Base-by-base conservation (phyloP, 148 eudicot genomes). In the Hydrangea macrophylla region DNA sequence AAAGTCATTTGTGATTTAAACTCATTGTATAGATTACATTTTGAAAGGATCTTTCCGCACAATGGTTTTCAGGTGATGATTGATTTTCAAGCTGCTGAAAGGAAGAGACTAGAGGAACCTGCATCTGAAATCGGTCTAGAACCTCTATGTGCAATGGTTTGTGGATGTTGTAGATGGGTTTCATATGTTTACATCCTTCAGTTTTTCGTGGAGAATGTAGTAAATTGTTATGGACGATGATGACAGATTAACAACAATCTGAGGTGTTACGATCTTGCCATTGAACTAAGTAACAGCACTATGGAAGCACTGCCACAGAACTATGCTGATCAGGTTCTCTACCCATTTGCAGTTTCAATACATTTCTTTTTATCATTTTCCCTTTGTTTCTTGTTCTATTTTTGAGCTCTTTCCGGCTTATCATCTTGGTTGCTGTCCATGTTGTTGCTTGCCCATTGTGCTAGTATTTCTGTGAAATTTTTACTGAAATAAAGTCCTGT, bases 291-390 rank as follows among this genome's bases (percentile, higher is more conserved):
- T 77, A 86, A 75, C 67, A 94, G 97, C 80, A 90, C 96, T 24
- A 65, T 90, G 37, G 98, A 94, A 87, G 89, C 98, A 72, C 91
- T 94, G 64, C 88, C 98, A 12, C 84, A 73, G 65, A 88, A 78
- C 80, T 90, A 94, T 83, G 95, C 98, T 63, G 98, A 90, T 65
- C 97, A 94, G 97, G 98, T 92, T 42, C n/a, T n/a, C n/a, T n/a
- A n/a, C n/a, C n/a, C n/a, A n/a, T n/a, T n/a, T n/a, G n/a, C n/a
- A n/a, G n/a, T n/a, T n/a, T n/a, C n/a, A n/a, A n/a, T n/a, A n/a
- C n/a, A n/a, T n/a, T n/a, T n/a, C n/a, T n/a, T n/a, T n/a, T n/a
- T n/a, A n/a, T n/a, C n/a, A n/a, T n/a, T n/a, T n/a, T n/a, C n/a
- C n/a, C n/a, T n/a, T n/a, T n/a, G n/a, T n/a, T n/a, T n/a, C n/a